Percentiles rank a stretch among this genome's conserved stretches.
Conservation (phyloP, 306 rosid species). For the Canavalia gladiata region DNA sequence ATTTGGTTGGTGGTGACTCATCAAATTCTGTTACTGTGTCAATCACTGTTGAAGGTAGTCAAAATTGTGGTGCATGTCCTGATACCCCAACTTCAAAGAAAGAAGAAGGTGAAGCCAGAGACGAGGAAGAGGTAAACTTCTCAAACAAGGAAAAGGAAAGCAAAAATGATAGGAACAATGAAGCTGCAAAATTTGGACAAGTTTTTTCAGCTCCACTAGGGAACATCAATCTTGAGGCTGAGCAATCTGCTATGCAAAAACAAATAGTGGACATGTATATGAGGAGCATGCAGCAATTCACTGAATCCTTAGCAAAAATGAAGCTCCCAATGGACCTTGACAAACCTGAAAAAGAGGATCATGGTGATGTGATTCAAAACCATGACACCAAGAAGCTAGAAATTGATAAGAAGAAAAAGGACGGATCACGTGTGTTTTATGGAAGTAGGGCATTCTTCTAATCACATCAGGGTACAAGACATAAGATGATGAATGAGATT, state of each 20-base stretch:
- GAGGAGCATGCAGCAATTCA: conserved; percentile 92
- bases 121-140: conserved; percentile 57
- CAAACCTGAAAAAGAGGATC: conserved; percentile 61
- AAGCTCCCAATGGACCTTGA: conserved; percentile 90
- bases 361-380: conserved; percentile 60
- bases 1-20: conserved; percentile 45
- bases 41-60: conserved; percentile 52
- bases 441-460: conserved; percentile 92
- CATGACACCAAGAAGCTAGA: conserved; percentile 56
- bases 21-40: conserved; percentile 52
- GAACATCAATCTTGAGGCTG: conserved; percentile 75
- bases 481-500: conserved; percentile 40
- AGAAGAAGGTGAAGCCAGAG: conserved; percentile 52
- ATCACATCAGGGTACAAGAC: conserved; percentile 36
- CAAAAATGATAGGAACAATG: conserved; percentile 43
- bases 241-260: conserved; percentile 85
- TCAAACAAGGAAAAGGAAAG: conserved; percentile 57
- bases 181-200: conserved; percentile 60
- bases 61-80: conserved; percentile 54
- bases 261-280: conserved; percentile 92
- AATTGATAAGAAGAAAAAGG: conserved; percentile 72
- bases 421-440: conserved; percentile 84
- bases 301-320: conserved; percentile 88
- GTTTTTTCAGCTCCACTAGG: conserved; percentile 76
- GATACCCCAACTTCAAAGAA: conserved; percentile 83